Evolutionary conservation across 2,329 filamentous ascomycete genomes (phyloP).

Genomic region (Colletotrichum plurivorum): DNA sequence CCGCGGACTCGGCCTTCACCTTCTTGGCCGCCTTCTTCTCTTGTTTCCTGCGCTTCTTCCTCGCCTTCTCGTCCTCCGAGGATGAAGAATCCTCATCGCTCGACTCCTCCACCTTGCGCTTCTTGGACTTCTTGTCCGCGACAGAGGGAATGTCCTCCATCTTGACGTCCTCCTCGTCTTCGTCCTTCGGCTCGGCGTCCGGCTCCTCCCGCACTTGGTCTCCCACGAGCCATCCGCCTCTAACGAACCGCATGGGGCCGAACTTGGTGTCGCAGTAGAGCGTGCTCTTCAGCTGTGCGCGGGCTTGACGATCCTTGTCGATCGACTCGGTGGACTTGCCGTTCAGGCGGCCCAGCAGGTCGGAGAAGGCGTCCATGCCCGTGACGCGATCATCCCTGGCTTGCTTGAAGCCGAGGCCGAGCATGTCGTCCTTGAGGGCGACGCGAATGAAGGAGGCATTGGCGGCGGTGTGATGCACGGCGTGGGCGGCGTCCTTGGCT

Average conservation of each 20-base stretch:
- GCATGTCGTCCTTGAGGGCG: slow-evolving; percentile 88
- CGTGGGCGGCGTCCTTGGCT: slow-evolving; percentile 80
- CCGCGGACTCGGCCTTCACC: slow-evolving; percentile 34
- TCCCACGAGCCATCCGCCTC: slow-evolving; percentile 79
- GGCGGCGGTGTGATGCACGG: slow-evolving; percentile 82
- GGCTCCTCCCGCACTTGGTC: slow-evolving; percentile 67
- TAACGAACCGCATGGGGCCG: slow-evolving; percentile 88
- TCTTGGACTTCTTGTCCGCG: slow-evolving; percentile 62
- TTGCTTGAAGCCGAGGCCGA: slow-evolving; percentile 87
- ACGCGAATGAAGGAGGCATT: slow-evolving; percentile 90
- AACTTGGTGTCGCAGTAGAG: slow-evolving; percentile 82
- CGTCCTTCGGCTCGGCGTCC: slow-evolving; percentile 47
- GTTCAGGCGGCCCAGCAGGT: slow-evolving; percentile 89
- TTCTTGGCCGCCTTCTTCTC: slow-evolving; percentile 53
- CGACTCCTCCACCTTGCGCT: slow-evolving; percentile 61
- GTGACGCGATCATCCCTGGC: slow-evolving; percentile 84
- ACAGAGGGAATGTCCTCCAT: slow-evolving; percentile 43
- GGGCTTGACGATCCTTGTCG: slow-evolving; percentile 76
- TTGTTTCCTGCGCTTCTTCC: slow-evolving; percentile 55
- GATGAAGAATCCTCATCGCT: slow-evolving; percentile 44
- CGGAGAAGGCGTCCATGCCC: slow-evolving; percentile 88
- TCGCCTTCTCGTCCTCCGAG: slow-evolving; percentile 50
- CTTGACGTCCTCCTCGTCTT: slow-evolving; percentile 44
- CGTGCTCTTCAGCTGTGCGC: slow-evolving; percentile 79
- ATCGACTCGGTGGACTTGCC: slow-evolving; percentile 84